These are phyloP conservation scores for Berkeleyomyces rouxiae DNA, from an alignment of 2,329 filamentous ascomycete species.

Conservation along the genomic window DNA sequence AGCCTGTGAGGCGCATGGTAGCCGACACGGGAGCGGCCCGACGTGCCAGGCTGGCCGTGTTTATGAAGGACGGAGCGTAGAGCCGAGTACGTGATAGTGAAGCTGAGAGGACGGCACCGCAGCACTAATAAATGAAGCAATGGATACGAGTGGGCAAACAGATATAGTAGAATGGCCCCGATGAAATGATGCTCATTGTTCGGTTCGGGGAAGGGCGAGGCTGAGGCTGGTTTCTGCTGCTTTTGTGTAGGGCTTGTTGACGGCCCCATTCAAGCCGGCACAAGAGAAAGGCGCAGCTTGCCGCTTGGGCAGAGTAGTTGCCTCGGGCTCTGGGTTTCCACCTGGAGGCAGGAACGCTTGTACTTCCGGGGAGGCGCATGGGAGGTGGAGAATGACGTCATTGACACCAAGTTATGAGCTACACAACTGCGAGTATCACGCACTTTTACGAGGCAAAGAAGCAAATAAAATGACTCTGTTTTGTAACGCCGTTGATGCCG, in stretches of 20 bases:
- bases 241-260: background rate
- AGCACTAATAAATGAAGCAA: background rate
- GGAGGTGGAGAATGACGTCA: background rate
- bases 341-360: background rate
- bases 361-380: background rate
- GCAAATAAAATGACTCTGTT: background rate
- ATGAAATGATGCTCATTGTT: background rate
- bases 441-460: background rate
- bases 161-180: background rate
- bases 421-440: background rate
- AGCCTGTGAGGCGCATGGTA: constrained; percentile 3
- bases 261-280: background rate
- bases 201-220: background rate
- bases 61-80: background rate
- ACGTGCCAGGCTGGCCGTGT: background rate
- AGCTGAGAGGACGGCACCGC: background rate
- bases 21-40: background rate
- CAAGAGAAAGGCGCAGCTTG: background rate
- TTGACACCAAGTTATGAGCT: background rate
- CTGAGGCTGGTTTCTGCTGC: background rate
- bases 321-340: background rate
- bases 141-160: background rate
- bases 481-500: background rate
- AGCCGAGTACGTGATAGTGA: background rate
- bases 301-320: background rate